phyloP scores from a whole-genome alignment of 352 stramenopile species.

The Thalassiosira hispida region DNA sequence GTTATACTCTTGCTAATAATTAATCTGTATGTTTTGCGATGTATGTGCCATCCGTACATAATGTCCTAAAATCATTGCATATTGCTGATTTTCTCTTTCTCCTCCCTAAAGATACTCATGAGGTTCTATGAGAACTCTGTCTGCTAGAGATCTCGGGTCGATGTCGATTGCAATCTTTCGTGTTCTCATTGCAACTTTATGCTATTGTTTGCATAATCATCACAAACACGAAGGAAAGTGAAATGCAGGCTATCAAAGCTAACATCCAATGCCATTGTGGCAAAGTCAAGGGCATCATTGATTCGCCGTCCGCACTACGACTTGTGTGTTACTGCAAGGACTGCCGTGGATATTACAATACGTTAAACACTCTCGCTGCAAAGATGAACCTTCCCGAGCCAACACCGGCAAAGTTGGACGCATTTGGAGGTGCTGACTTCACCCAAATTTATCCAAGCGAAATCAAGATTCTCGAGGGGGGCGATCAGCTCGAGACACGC shows the following conservation, averaged over 20 bases:
- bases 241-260: slow-evolving; percentile 42
- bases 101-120: too few relatives aligned
- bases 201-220: too few relatives aligned
- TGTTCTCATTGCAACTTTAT: too few relatives aligned
- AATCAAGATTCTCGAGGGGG: slow-evolving; percentile 48
- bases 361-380: slow-evolving; percentile 41
- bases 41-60: too few relatives aligned
- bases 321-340: slow-evolving; percentile 65
- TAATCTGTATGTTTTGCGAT: too few relatives aligned
- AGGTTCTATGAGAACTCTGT: too few relatives aligned
- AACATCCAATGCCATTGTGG: slow-evolving; percentile 57
- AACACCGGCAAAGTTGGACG: slow-evolving; percentile 26
- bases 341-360: slow-evolving; percentile 64
- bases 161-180: too few relatives aligned
- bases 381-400: neutral
- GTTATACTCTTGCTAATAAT: too few relatives aligned
- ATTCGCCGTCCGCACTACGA: slow-evolving; percentile 51
- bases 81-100: too few relatives aligned
- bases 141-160: too few relatives aligned
- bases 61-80: too few relatives aligned
- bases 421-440: slow-evolving; percentile 51
- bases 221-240: slow-evolving; percentile 13
- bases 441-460: slow-evolving; percentile 62
- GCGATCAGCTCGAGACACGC: slow-evolving; percentile 42
- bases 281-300: slow-evolving; percentile 50